Conservation (phyloP, 2,329 filamentous ascomycete species). For the Fusarium multiceps region DNA sequence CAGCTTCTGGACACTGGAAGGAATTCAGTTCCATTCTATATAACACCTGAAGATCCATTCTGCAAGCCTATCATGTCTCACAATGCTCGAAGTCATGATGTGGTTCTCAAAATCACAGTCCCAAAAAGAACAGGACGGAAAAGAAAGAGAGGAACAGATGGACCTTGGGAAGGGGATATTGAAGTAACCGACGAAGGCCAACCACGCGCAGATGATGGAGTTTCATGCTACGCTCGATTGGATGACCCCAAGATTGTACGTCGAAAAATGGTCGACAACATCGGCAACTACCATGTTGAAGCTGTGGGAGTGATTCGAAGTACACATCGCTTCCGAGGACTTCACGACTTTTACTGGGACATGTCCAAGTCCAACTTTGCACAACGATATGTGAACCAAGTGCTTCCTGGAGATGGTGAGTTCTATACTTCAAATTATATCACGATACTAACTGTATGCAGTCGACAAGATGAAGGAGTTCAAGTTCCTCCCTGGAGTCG, state of each 20-base stretch:
- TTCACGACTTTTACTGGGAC: slow-evolving; percentile 89
- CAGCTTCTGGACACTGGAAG: slow-evolving; percentile 62
- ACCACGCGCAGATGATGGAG: slow-evolving; percentile 34
- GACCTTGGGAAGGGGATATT: slow-evolving; percentile 66
- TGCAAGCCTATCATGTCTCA: slow-evolving; percentile 82
- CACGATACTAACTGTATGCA: slow-evolving; percentile 37
- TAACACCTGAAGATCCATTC: slow-evolving; percentile 83
- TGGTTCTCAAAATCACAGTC: slow-evolving; percentile 87
- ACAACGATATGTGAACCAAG: slow-evolving; percentile 74
- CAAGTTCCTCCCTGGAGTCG: slow-evolving; percentile 71
- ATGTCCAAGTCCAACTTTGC: slow-evolving; percentile 76
- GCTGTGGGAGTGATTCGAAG: slow-evolving; percentile 78
- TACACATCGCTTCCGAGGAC: slow-evolving; percentile 87
- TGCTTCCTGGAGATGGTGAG: slow-evolving; percentile 77
- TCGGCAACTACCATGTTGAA: slow-evolving; percentile 72
- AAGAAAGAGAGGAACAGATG: slow-evolving; percentile 80
- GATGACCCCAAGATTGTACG: slow-evolving; percentile 68
- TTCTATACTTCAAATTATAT: background rate
- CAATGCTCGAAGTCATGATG: slow-evolving; percentile 80
- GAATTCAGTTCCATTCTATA: slow-evolving; percentile 73
- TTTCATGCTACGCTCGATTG: slow-evolving; percentile 58
- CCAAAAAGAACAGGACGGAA: slow-evolving; percentile 89
- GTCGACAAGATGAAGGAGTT: slow-evolving; percentile 69
- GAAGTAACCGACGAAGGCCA: slow-evolving; percentile 46
- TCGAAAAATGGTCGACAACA: slow-evolving; percentile 77